Conservation (phyloP, 1,284 basidiomycete species). For the Pyrrhoderma lamaoense region DNA sequence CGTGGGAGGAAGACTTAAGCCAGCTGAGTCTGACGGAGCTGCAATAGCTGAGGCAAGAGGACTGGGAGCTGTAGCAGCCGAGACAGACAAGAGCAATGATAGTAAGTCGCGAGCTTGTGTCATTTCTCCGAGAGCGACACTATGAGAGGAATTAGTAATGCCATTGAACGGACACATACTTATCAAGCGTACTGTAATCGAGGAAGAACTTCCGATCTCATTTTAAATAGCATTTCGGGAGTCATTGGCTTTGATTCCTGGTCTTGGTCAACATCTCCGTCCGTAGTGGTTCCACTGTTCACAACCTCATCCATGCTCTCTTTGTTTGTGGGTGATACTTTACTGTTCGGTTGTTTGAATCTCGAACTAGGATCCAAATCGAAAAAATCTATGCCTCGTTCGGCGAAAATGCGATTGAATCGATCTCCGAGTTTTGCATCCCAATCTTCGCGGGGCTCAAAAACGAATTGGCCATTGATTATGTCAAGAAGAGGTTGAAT, state of each 20-base stretch:
- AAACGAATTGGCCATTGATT: constrained; percentile 55
- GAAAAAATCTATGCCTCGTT: constrained; percentile 69
- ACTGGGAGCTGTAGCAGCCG: constrained; percentile 13
- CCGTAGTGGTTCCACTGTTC: constrained; percentile 24
- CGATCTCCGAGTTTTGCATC: constrained; percentile 51
- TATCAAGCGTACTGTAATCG: constrained; percentile 54
- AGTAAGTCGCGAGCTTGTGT: constrained; percentile 64
- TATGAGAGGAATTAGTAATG: constrained; percentile 27
- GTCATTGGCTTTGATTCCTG: constrained; percentile 43
- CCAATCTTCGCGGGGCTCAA: constrained; percentile 58
- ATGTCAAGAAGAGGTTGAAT: constrained; percentile 65
- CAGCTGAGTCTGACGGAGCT: constrained; percentile 12
- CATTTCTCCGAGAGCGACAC: constrained; percentile 71
- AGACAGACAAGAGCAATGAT: constrained; percentile 40
- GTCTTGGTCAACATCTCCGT: constrained; percentile 14
- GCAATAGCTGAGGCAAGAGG: constrained; percentile 17
- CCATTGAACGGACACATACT: not conserved
- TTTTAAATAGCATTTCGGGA: constrained; percentile 61
- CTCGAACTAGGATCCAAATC: constrained; percentile 34
- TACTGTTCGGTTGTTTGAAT: constrained; percentile 23
- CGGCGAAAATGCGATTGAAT: constrained; percentile 59
- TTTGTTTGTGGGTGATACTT: constrained; percentile 20
- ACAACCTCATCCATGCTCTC: constrained; percentile 23
- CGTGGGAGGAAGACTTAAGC: constrained; percentile 21
- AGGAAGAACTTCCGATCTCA: constrained; percentile 62